Conservation (phyloP, 208 protist genomes). For the Leishmania mexicana region DNA sequence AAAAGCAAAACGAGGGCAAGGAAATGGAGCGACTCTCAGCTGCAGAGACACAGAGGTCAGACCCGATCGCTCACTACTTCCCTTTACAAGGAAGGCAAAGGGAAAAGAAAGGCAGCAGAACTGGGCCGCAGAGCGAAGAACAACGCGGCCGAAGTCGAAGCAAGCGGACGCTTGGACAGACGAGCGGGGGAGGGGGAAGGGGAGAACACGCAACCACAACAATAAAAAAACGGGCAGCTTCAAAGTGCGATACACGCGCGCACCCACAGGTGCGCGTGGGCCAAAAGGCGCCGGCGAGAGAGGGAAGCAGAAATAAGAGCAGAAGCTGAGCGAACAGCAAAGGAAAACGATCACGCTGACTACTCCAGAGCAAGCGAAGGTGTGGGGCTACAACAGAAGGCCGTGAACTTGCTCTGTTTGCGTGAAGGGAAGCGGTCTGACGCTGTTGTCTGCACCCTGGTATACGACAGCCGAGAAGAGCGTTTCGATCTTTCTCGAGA, state of each 20-base stretch:
- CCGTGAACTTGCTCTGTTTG: background rate
- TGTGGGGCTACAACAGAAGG: background rate
- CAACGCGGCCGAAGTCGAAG: background rate
- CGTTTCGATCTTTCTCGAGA: background rate
- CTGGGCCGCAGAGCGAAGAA: background rate
- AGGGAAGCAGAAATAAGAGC: background rate
- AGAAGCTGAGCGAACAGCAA: background rate
- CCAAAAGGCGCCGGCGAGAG: background rate
- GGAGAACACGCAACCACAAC: background rate
- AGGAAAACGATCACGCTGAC: background rate
- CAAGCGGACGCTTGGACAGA: background rate
- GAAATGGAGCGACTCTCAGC: background rate
- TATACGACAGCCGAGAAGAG: background rate
- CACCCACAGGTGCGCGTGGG: background rate
- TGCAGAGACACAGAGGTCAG: background rate
- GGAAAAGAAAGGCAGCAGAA: background rate
- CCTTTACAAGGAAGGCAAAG: background rate
- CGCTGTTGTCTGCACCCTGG: background rate
- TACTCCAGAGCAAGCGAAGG: background rate
- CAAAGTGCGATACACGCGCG: background rate
- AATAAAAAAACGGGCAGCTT: no score
- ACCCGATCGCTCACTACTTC: no score
- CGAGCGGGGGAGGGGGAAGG: background rate
- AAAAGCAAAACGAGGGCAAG: no score
- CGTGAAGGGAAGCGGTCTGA: background rate